These are phyloP conservation scores for Paecilomyces sp. DNA, from an alignment of 2,329 filamentous ascomycete genomes.

Conservation along the genomic window DNA sequence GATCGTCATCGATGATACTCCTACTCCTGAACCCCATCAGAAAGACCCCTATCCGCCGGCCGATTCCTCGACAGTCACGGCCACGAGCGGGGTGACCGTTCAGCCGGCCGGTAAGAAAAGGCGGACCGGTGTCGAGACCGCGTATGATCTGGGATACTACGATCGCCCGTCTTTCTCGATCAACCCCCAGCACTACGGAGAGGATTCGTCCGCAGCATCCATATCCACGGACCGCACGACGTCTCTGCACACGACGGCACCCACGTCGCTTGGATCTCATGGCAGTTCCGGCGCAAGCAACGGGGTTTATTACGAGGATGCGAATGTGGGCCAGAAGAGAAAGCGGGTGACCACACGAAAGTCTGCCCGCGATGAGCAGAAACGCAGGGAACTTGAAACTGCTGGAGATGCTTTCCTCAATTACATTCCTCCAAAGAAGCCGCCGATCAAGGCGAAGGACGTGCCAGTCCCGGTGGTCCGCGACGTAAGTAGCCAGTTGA, in stretches of 20 bases:
- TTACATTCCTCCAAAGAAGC: conserved; percentile 81
- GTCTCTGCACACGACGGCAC: conserved; percentile 78
- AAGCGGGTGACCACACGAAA: conserved; percentile 72
- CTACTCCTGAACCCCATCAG: conserved; percentile 37
- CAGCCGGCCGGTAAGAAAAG: conserved; percentile 60
- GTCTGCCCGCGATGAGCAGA: conserved; percentile 74
- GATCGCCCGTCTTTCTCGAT: conserved; percentile 65
- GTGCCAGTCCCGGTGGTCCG: conserved; percentile 56
- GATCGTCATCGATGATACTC: conserved; percentile 70
- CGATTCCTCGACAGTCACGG: conserved; percentile 17
- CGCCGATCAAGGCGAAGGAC: conserved; percentile 82
- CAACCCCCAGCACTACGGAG: conserved; percentile 62
- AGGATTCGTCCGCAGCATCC: conserved; percentile 61
- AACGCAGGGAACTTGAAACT: conserved; percentile 65
- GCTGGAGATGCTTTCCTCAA: conserved; percentile 64
- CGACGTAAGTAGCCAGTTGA: conserved; percentile 44
- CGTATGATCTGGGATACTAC: conserved; percentile 67
- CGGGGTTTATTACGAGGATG: conserved; percentile 59
- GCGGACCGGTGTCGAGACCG: conserved; percentile 55
- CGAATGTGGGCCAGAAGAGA: conserved; percentile 73
- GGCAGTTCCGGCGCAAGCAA: conserved; percentile 45
- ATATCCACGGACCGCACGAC: conserved; percentile 77
- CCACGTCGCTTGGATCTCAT: conserved; percentile 73
- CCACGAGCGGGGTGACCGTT: conserved; percentile 20
- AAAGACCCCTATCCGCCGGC: conserved; percentile 13